Evolutionary conservation across 169 alveolate genomes (phyloP), one percentile per base, ranked within the genome.

Genomic region (Plasmodium ovale): DNA sequence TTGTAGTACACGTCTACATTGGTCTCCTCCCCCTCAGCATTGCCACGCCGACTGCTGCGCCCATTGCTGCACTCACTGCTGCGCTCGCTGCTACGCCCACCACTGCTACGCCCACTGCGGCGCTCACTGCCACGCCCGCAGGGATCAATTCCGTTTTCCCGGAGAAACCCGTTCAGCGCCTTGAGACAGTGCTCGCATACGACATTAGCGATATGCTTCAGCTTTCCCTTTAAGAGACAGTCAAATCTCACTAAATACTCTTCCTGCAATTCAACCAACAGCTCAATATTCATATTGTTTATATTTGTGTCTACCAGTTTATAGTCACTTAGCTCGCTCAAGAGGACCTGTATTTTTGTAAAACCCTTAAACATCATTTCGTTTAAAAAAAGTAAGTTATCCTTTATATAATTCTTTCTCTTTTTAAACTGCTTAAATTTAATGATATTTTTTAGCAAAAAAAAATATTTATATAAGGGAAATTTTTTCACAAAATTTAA

Each of bases 221-320:
- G 25, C 42, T 77, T 77, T 7, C 54, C 49, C 39, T 62, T 77
- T 10, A 77, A 6, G 37, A 77, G 37, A 53, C 21, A 16, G 37
- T 77, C 73, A 3, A 77, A 44, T n/a, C 31, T 60, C 0, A 53
- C 33, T 19, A 62, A 42, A 77, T 77, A 42, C 1, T 77, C 88
- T 27, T 53, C 49, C 23, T 77, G 88, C 2, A 77, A 60, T 47
- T 62, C 68, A 6, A 5, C 16, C 59, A 60, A 77, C 39, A 60
- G 88, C 1, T 77, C 88, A 31, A 77, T 44, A 12, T 44, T 62
- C 79, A 77, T 62, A 37, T 77, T 59, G 37, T 44, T 77, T n/a
- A 77, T 77, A 21, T 44, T 77, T 47, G 54, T 77, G 6, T 77
- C 88, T 29, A 77, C 7, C 14, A 77, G 37, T 0, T 67, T 31